Base-by-base conservation (phyloP, 164 flowering plant species). In the Aristolochia fimbriata region DNA sequence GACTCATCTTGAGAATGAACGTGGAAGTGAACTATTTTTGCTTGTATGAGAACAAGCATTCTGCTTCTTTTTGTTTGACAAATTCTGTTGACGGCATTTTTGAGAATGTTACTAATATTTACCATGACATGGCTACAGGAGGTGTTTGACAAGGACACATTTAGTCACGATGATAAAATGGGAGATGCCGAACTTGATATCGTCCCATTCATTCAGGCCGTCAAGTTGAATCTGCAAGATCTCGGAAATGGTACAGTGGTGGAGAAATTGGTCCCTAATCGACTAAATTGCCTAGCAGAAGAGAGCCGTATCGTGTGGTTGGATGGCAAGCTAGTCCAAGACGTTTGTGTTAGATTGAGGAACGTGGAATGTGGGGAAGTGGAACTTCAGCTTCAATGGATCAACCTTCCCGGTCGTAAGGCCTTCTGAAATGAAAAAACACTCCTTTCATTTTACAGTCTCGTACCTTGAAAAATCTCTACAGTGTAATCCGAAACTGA, bases 331-430 rank as follows among this genome's bases (percentile, higher is more conserved):
- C 73, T 89, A n/a, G 73, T 76, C 12, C 97, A 89, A 54, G 65
- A 81, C 58, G 43, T 87, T 63, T 62, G 61, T 60, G 74, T 89
- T 4, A 76, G 92, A 55, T 78, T 89, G 33, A 59, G 71, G 49
- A 73, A 89, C 68, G 96, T 89, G 21, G 96, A 87, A 70, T 60
- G 79, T 21, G 97, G 97, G 9, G 94, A 89, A 55, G 60, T 89
- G 0, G 87, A 89, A 64, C 63, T 89, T 46, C 81, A 85, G 45
- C 51, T 87, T 55, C 66, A 75, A 51, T 89, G 97, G 97, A 78
- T 87, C 64, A 68, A 73, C 48, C 56, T 61, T 33, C 56, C 57
- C 0, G 57, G 64, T 19, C 9, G 55, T 15, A 61, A 14, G 21
- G 25, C 22, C 13, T 37, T 33, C 47, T 31, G 45, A 37, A 22